These are phyloP conservation scores for Malus hybrid DNA, from an alignment of 331 rosid species.

Conservation along the genomic window DNA sequence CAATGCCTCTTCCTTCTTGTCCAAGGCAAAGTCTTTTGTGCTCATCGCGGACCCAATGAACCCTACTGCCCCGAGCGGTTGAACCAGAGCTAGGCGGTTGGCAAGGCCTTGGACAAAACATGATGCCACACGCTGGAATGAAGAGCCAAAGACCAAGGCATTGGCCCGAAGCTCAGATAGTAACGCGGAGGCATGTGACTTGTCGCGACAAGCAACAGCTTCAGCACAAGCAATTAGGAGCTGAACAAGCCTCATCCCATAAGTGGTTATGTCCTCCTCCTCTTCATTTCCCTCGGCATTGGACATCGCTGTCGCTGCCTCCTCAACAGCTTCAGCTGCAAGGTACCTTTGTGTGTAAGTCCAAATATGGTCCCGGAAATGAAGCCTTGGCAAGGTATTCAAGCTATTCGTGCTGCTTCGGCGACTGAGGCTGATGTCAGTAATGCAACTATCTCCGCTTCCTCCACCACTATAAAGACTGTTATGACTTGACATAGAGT, in stretches of 20 bases:
- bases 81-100: conserved; percentile 50
- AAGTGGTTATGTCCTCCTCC: conserved; percentile 46
- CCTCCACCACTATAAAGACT: not conserved
- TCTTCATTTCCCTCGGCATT: conserved; percentile 16
- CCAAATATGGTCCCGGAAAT: conserved; percentile 67
- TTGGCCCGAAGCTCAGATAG: conserved; percentile 40
- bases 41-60: conserved; percentile 27
- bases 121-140: conserved; percentile 63
- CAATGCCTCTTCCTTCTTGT: conserved; percentile 66
- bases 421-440: conserved; percentile 4
- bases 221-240: conserved; percentile 83
- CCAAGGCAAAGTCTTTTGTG: conserved; percentile 42
- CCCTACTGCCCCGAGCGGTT: conserved; percentile 44
- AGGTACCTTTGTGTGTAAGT: conserved; percentile 47
- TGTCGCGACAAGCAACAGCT: conserved; percentile 88
- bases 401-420: conserved; percentile 25
- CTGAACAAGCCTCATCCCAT: conserved; percentile 78
- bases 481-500: conserved; percentile 6
- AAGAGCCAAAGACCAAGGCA: conserved; percentile 54
- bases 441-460: not conserved
- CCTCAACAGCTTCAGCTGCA: conserved; percentile 66
- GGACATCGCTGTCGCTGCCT: conserved; percentile 30
- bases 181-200: conserved; percentile 52
- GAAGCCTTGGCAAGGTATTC: conserved; percentile 30
- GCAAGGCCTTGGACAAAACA: conserved; percentile 57